Base-by-base conservation (phyloP, 257 asterid genomes). In the Parsonsia alboflavescens region DNA sequence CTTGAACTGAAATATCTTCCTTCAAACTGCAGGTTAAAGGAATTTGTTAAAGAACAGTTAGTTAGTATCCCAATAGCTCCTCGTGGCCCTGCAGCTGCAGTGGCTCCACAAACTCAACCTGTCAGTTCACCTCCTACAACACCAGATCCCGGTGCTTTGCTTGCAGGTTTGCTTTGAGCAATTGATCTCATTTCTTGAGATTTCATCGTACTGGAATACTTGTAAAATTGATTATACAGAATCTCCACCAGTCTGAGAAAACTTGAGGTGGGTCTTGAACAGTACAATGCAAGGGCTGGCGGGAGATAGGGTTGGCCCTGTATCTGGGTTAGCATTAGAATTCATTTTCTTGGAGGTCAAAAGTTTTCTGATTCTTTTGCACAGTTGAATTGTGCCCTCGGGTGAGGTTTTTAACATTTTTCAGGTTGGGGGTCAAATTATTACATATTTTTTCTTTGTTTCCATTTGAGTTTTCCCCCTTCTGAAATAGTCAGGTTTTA, bases 111-210 rank as follows among this genome's bases (percentile, higher is more conserved):
- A 71, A 80, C 87, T 74, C 89, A 74, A 56, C 88, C 94, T 16
- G 48, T 78, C 24, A 81, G 82, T 79, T 82, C 89, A 42, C 87
- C 92, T 36, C 57, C 83, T 53, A 78, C 89, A 57, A 8, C 69
- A 69, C 80, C 93, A 54, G 97, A 93, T 81, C 98, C 98, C 0
- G 96, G 88, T 42, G 90, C 96, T 67, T 68, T 91, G 54, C 97
- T 93, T 75, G 95, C 97, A 67, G 96, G 93, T 80, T 88, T 93
- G 85, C 86, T 92, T 70, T 90, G 83, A 88, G 63, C 77, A 67
- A 84, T 66, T 73, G 76, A 61, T 74, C 63, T 24, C 50, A 11
- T 15, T 21, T 75, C 44, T 59, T 17, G 67, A 68, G 49, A 62
- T 54, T 73, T 77, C 77, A 28, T 70, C 49, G 10, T 65, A 17